A percentile compares a stretch with the other conserved stretches of the same genome.
phyloP scores from a whole-genome alignment of 2,329 filamentous ascomycete genomes.

The Hirsutella rhossiliensis region DNA sequence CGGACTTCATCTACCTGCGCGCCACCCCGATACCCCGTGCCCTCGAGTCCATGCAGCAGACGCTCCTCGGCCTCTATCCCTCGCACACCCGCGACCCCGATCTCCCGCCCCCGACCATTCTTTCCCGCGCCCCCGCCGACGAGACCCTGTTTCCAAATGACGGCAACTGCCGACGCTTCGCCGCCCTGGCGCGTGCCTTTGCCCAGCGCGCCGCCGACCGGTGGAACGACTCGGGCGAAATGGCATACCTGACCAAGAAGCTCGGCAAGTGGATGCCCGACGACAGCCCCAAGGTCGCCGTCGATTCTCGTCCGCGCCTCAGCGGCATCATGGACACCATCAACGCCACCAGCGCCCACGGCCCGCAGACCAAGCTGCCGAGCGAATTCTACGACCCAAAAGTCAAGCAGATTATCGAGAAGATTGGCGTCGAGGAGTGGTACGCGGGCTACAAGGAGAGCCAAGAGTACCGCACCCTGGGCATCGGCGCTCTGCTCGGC shows the following conservation, averaged over 20 bases:
- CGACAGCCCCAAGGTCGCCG: constrained; percentile 53
- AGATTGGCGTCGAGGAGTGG: constrained; percentile 85
- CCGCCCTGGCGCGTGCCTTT: constrained; percentile 56
- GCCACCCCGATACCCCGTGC: constrained; percentile 65
- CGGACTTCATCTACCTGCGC: constrained; percentile 58
- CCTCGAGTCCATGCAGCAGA: constrained; percentile 65
- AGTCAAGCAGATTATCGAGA: constrained; percentile 55
- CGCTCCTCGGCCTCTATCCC: constrained; percentile 66
- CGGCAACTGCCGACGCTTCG: constrained; percentile 59
- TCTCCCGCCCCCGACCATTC: constrained; percentile 52
- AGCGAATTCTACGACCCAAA: constrained; percentile 76
- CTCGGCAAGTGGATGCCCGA: constrained; percentile 81
- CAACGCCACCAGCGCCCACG: constrained; percentile 76
- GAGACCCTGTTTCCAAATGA: constrained; percentile 78
- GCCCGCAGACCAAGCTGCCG: constrained; percentile 62
- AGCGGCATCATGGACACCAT: constrained; percentile 91
- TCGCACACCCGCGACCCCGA: constrained; percentile 24
- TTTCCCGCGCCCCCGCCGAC: constrained; percentile 51
- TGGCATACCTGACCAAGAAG: constrained; percentile 68
- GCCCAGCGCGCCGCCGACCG: constrained; percentile 57
- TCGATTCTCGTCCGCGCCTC: constrained; percentile 73
- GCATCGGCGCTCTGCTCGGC: constrained; percentile 74
- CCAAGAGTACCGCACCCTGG: constrained; percentile 75
- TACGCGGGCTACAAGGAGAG: constrained; percentile 77
- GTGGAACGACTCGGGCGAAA: constrained; percentile 69